Evolutionary conservation across 2,329 filamentous ascomycete genomes (phyloP).

Genomic region (Talaromyces sp.): DNA sequence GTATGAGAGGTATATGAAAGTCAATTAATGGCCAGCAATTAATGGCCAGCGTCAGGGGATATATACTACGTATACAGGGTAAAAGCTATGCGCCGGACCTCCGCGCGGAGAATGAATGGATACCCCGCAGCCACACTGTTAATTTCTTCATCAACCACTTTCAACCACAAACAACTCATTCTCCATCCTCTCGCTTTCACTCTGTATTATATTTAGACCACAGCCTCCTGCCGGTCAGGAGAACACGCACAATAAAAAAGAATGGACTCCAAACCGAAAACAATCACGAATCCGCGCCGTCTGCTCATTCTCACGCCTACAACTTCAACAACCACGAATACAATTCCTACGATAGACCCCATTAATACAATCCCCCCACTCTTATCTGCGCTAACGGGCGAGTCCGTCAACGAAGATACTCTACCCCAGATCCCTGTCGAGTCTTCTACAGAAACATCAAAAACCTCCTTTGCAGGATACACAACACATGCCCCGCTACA

Average conservation of each 20-base stretch:
- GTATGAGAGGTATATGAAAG: too few species aligned
- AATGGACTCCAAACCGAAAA: slow-evolving; percentile 10
- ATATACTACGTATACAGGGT: background rate
- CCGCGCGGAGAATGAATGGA: background rate
- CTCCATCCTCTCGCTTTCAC: background rate
- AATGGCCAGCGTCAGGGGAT: too few species aligned
- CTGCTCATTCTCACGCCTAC: slow-evolving; percentile 36
- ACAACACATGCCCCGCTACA: slow-evolving; percentile 38
- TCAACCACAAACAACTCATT: background rate
- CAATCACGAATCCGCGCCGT: slow-evolving; percentile 34
- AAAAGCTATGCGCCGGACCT: background rate
- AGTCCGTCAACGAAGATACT: slow-evolving; percentile 19
- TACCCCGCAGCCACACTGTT: background rate
- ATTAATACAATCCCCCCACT: slow-evolving; percentile 28
- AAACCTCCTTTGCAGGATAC: slow-evolving; percentile 38
- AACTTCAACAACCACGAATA: slow-evolving; percentile 8
- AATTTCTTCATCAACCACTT: background rate
- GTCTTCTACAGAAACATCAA: background rate
- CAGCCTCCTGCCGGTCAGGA: slow-evolving; percentile 6
- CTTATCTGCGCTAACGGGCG: slow-evolving; percentile 31
- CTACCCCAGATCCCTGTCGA: background rate
- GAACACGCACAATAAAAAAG: background rate
- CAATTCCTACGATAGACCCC: background rate
- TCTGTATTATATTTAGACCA: background rate
- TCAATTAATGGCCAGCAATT: too few species aligned